Conservation (phyloP, 805 yeast species). For the Ogataea methanolica region DNA sequence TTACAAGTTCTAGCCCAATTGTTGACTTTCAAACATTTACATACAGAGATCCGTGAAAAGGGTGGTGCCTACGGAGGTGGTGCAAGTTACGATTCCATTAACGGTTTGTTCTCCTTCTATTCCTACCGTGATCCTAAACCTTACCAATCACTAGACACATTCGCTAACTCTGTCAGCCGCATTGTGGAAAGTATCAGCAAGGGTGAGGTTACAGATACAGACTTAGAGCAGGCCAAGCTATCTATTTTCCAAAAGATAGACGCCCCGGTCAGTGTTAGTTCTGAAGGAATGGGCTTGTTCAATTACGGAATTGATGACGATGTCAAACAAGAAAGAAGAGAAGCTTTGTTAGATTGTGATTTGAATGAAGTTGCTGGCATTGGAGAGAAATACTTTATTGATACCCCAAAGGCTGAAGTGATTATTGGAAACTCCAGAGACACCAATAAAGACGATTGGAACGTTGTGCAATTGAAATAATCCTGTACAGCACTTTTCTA, state of each 20-base stretch:
- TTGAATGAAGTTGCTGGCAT: constrained; percentile 57
- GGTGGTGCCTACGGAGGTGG: constrained; percentile 99
- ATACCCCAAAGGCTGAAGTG: constrained; percentile 11
- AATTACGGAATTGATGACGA: constrained; percentile 69
- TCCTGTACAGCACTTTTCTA: too few species aligned
- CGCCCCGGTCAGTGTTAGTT: constrained; percentile 78
- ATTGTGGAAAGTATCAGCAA: constrained; percentile 29
- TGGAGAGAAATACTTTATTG: constrained; percentile 59
- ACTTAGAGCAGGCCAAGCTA: constrained; percentile 84
- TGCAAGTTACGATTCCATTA: constrained; percentile 72
- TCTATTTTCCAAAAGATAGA: constrained; percentile 89
- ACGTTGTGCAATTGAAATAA: neutral
- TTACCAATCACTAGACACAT: constrained; percentile 57
- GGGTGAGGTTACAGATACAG: constrained; percentile 38
- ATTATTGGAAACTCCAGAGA: constrained; percentile 15
- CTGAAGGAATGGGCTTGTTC: constrained; percentile 69
- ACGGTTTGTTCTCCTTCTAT: constrained; percentile 75
- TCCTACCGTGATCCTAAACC: constrained; percentile 96
- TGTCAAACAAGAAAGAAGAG: constrained; percentile 77
- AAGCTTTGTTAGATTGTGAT: constrained; percentile 62
- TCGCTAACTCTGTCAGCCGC: constrained; percentile 47
- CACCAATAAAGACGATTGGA: neutral
- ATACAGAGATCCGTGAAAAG: constrained; percentile 85
- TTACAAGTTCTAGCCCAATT: constrained; percentile 79
- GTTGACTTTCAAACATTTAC: constrained; percentile 77